These are phyloP conservation scores for Clohesyomyces aquaticus DNA, from an alignment of 495 filamentous ascomycete genomes.

Conservation along the genomic window DNA sequence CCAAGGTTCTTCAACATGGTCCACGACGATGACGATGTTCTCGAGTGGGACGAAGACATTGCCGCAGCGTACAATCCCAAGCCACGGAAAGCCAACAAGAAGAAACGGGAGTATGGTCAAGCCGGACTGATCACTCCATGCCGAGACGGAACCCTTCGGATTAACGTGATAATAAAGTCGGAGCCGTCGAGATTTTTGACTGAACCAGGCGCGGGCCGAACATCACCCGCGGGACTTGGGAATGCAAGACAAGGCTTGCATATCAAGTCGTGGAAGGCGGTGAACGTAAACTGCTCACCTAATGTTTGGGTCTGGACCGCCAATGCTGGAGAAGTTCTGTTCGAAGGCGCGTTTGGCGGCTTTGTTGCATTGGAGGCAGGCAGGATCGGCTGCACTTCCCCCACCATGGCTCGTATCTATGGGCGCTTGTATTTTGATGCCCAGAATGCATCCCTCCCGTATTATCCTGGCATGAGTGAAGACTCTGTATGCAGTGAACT, in stretches of 20 bases:
- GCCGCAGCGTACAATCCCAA: not conserved
- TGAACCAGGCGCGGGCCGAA: not conserved
- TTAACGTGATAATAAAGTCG: not conserved
- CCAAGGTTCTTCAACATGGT: slow-evolving; percentile 15
- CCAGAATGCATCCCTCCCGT: too few relatives aligned
- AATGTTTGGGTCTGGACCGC: not conserved
- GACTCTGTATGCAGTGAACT: too few relatives aligned
- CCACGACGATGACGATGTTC: slow-evolving; percentile 6
- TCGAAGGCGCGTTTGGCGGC: not conserved
- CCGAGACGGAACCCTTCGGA: not conserved
- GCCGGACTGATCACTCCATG: not conserved
- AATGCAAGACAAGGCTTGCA: not conserved
- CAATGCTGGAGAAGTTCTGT: not conserved
- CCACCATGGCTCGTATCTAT: too few relatives aligned
- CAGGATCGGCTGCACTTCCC: not conserved
- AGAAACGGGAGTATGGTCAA: not conserved
- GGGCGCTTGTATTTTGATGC: too few relatives aligned
- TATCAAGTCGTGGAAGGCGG: not conserved
- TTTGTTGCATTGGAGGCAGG: not conserved
- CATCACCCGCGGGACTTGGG: not conserved
- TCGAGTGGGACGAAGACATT: slow-evolving; percentile 1
- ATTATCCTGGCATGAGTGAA: too few relatives aligned
- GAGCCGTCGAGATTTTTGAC: not conserved
- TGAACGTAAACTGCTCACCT: not conserved
- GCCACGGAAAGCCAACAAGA: not conserved